Base-by-base conservation (phyloP, 2,329 filamentous ascomycete genomes). In the Didymella exigua region DNA sequence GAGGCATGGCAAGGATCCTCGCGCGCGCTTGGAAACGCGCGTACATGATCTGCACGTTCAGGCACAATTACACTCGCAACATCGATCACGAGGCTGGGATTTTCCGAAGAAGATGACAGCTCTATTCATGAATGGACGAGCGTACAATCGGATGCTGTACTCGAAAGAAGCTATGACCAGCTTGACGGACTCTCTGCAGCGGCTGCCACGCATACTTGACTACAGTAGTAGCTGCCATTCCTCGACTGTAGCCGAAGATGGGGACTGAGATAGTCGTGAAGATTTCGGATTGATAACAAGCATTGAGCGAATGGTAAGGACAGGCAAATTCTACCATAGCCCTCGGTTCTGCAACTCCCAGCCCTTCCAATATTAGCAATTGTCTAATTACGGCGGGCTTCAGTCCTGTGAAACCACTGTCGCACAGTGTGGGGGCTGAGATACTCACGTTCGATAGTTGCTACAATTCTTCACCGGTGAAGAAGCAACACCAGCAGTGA, bases 311-410 rank as follows among this genome's bases (percentile, higher is more conserved):
- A 13, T n/a, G 42, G 7, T 14, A 43, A 13, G 47, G 40, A 24
- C 38, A 14, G 31, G 38, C 48, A 31, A 44, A 9, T 13, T 13
- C 10, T 23, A 11, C 7, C 24, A n/a, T 21, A 21, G 30, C 37
- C n/a, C 26, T 21, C 11, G 29, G 37, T 21, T 42, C 27, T 36
- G 27, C 46, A 26, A 5, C 11, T 27, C 27, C 43, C 47, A 34
- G 47, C 47, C 30, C 16, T 26, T 43, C 38, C 38, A 49, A 49
- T 42, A 36, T 42, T 43, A 49, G 47, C 30, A 14, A 31, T n/a
- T 27, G 13, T 13, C 29, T 30, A 42, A 36, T 18, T 1, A 34
- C 31, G 41, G 13, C 41, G 5, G 18, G 2, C n/a, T 16, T 1
- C 2, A n/a, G n/a, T 8, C 7, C 18, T 49, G 47, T 29, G 30